Evolutionary conservation across 1,139 yeast genomes (phyloP), one percentile per base, ranked within the genome.

Genomic region (Lodderomyces orthopsilosis): DNA sequence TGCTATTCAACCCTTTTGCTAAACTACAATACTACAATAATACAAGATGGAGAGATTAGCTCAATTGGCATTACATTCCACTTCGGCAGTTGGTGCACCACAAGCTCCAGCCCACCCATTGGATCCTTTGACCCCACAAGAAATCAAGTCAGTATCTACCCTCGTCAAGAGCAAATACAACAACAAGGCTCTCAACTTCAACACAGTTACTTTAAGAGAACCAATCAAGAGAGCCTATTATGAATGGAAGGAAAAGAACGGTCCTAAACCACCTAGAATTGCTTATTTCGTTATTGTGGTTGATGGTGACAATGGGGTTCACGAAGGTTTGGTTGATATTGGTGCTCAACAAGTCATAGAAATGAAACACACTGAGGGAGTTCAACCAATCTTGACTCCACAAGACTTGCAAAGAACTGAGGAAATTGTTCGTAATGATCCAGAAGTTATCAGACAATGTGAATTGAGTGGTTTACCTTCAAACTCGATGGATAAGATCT

Each of bases 341-440:
- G 66, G 69, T 28, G 63, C 75, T 38, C 66, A 70, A 51, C 62
- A 65, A 38, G 66, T 85, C 37, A 61, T 76, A 38, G 72, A 73
- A 43, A 65, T 77, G 51, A 70, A 74, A 51, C 65, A 72, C 44
- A 63, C 76, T 38, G 79, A 75, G 45, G 85, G 83, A 33, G 83
- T 76, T 44, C 90, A 83, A 65, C 93, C 93, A 49, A 84, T 83
- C 48, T 72, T 85, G 59, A 83, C 91, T 38, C 82, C 85, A 38
- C 81, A 73, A 53, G 93, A 84, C 61, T 72, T 85, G 52, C 76
- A 73, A 54, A 58, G 62, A 38, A 81, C 88, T 45, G 93, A 85
- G 66, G 77, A 65, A 3, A 74, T 83, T 50, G 75, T 85, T 51
- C 77, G 93, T 65, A 65, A 57, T 6, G 89, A 85, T 59, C 86